These are phyloP conservation scores for Ustilago trichophora DNA, from an alignment of 1,284 basidiomycete genomes.

Conservation along the genomic window DNA sequence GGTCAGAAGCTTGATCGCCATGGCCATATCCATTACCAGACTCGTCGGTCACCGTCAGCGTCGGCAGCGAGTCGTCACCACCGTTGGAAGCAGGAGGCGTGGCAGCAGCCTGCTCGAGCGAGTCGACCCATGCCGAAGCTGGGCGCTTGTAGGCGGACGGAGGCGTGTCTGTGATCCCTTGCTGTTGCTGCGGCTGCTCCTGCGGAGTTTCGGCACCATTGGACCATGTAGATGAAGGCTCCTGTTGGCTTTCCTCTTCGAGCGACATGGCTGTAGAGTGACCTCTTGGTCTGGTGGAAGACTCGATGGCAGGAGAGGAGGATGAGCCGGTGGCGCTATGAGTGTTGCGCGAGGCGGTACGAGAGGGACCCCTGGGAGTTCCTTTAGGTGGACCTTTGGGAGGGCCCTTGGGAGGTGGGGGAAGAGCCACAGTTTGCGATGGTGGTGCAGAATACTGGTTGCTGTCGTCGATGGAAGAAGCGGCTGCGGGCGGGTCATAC, in stretches of 20 bases:
- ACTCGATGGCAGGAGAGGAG: conserved; percentile 6
- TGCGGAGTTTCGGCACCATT: conserved; percentile 6
- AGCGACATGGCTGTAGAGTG: conserved; percentile 23
- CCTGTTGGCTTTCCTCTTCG: conserved; percentile 22
- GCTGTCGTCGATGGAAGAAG: background rate
- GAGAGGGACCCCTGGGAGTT: conserved; percentile 39
- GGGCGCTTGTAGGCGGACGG: conserved; percentile 22
- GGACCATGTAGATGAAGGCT: conserved; percentile 1
- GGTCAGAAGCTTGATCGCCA: background rate
- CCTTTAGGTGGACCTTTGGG: conserved; percentile 33
- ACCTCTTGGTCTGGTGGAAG: background rate
- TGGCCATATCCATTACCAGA: conserved; percentile 13
- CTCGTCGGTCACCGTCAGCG: conserved; percentile 42
- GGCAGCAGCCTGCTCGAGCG: conserved; percentile 41
- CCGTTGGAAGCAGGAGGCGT: conserved; percentile 23
- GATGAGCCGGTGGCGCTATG: conserved; percentile 2
- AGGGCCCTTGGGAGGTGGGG: too few relatives aligned
- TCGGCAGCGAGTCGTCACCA: conserved; percentile 29
- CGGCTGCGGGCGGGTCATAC: conserved; percentile 24
- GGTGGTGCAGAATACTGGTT: conserved; percentile 14
- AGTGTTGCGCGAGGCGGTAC: conserved; percentile 32
- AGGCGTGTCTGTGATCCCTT: conserved; percentile 22
- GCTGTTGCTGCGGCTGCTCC: conserved; percentile 1
- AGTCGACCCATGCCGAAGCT: conserved; percentile 33
- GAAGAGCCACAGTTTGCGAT: conserved; percentile 4